A percentile compares a stretch with the other conserved stretches of the same genome.
Evolutionary conservation across 2,329 filamentous ascomycete species (phyloP).

Genomic region (Neurospora sp.): DNA sequence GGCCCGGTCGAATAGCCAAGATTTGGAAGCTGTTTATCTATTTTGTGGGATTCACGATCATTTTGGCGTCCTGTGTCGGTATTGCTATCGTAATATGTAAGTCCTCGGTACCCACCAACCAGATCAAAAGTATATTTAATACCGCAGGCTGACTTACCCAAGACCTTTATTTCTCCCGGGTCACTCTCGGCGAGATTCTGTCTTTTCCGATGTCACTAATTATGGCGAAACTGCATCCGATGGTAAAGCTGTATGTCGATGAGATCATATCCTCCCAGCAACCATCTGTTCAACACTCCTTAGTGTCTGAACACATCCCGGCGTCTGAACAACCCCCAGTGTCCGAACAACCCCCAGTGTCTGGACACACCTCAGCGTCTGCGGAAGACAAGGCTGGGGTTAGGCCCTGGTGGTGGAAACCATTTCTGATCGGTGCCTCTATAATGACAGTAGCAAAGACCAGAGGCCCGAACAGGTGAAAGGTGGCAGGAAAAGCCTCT

Average conservation of each 20-base stretch:
- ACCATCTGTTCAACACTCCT: background rate
- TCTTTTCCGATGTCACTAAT: background rate
- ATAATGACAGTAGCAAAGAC: background rate
- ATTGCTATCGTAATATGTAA: background rate
- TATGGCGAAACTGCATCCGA: background rate
- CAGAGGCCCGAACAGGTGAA: background rate
- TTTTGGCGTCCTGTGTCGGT: background rate
- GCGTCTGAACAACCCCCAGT: background rate
- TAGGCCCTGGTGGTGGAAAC: background rate
- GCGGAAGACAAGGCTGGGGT: background rate
- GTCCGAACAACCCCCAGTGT: background rate
- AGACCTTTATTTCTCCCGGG: background rate
- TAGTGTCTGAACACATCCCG: background rate
- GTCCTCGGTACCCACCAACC: background rate
- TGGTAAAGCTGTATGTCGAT: background rate
- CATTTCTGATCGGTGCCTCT: background rate
- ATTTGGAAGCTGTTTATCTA: background rate
- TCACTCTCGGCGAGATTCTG: background rate
- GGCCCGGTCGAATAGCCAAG: background rate
- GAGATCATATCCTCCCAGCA: background rate
- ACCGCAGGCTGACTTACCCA: background rate
- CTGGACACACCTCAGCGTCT: background rate
- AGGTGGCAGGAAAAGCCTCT: background rate
- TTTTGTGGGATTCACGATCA: background rate
- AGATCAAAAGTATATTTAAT: background rate